Evolutionary conservation across 2,329 filamentous ascomycete genomes (phyloP), one percentile per base, ranked within the genome.

Genomic region (Aspergillus aculeatus): DNA sequence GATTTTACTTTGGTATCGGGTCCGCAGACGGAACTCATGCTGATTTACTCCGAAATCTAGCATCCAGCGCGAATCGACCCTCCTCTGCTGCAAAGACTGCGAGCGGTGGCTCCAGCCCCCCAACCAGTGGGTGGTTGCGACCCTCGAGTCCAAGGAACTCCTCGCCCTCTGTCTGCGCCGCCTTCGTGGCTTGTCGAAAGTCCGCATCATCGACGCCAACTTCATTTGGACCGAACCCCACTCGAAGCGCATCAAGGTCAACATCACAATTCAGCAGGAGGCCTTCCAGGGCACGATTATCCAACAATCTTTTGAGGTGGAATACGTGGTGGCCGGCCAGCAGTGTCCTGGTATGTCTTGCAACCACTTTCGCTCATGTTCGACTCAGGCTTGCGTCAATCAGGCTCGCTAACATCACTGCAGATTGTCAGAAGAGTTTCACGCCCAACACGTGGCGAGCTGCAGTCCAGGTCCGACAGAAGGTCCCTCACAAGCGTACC

Each of bases 211-310:
- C 71, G 95, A 99, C 74, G 95, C 95, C 50, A 90, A 87, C 70
- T 99, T 98, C 74, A 90, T 98, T 73, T 99, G 95, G 95, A 99
- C 95, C 1, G 95, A 99, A 77, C 94, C 95, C 11, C 95, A 99
- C 80, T 97, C 93, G 69, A 84, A 92, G 72, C 84, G 95, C 74
- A 84, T 98, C 65, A 96, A 93, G 79, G 88, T 98, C 75, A 97
- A 97, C 81, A 89, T 99, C 76, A 98, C 95, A 0, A 89, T 98
- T 51, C 95, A 98, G 72, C 83, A 86, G 66, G 84, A 88, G 73
- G 84, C 84, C 47, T 85, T 84, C 68, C 81, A 88, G 68, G 86
- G 84, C 41, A 86, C 57, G 16, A 88, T 89, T 61, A 74, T 99
- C 69, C 95, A 99, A 78, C 95, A 99, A 78, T 89, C 87, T 54